Conservation (phyloP, 1,139 yeast species). For the Candida tetrigidarum region DNA sequence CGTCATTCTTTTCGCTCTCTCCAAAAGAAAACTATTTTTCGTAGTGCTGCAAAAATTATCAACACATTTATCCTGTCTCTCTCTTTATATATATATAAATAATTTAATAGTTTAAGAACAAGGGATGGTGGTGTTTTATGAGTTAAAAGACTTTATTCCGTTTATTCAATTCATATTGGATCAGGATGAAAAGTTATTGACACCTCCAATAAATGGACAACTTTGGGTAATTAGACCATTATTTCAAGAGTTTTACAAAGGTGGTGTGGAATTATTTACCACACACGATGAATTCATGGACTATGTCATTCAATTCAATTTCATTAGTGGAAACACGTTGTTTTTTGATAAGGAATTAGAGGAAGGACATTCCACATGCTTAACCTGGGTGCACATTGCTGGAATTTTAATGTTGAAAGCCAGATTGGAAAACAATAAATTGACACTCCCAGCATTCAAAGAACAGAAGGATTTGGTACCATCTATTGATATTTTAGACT, state of each 20-base stretch:
- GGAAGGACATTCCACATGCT: slow-evolving; percentile 12
- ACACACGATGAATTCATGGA: slow-evolving; percentile 18
- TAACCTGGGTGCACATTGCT: slow-evolving; percentile 24
- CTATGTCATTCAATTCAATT: slow-evolving; percentile 26
- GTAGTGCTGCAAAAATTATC: slow-evolving; percentile 5
- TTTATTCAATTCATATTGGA: slow-evolving; percentile 22
- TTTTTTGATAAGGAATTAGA: slow-evolving; percentile 15
- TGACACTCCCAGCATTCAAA: neutral
- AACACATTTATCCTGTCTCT: neutral
- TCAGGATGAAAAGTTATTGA: slow-evolving; percentile 17
- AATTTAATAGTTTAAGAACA: no score
- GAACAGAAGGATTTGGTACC: slow-evolving; percentile 1
- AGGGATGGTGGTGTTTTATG: slow-evolving; percentile 11
- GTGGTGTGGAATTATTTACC: slow-evolving; percentile 3
- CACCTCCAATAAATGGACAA: slow-evolving; percentile 24
- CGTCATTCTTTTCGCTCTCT: no score
- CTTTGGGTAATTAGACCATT: slow-evolving; percentile 22
- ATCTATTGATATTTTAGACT: slow-evolving; percentile 14
- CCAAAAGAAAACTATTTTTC: no score
- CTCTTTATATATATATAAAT: neutral
- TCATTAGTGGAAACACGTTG: slow-evolving; percentile 27
- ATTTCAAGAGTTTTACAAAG: slow-evolving; percentile 13
- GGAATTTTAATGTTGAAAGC: slow-evolving; percentile 22
- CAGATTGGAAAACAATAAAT: slow-evolving; percentile 16
- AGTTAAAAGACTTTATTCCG: slow-evolving; percentile 17